Evolutionary conservation across 1,284 basidiomycete species (phyloP).

Genomic region (Boletellus deceptivus): DNA sequence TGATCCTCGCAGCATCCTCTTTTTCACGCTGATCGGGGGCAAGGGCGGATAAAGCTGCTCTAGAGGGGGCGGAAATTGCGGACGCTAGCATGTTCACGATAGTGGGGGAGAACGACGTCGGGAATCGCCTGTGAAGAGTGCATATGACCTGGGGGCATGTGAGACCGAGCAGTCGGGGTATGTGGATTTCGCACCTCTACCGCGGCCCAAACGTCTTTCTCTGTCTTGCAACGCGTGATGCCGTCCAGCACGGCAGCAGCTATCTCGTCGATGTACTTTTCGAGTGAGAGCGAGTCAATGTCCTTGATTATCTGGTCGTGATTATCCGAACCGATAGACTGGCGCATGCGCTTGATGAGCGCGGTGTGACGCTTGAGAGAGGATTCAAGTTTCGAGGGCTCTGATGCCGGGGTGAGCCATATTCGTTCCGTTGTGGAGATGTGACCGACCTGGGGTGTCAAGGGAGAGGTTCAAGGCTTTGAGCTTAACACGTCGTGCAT

Average conservation of each 20-base stretch:
- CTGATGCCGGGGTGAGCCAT: conserved; percentile 36
- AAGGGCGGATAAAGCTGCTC: conserved; percentile 56
- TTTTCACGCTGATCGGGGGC: conserved; percentile 86
- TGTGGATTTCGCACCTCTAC: conserved; percentile 67
- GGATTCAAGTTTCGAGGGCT: conserved; percentile 75
- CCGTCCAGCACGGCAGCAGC: conserved; percentile 87
- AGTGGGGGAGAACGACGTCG: conserved; percentile 72
- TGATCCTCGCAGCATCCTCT: conserved; percentile 81
- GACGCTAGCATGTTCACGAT: conserved; percentile 65
- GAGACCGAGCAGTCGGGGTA: background rate
- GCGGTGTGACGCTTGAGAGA: conserved; percentile 94
- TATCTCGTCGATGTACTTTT: conserved; percentile 97
- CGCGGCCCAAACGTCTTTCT: conserved; percentile 88
- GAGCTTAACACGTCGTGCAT: conserved; percentile 53
- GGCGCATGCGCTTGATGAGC: conserved; percentile 85
- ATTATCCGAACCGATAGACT: conserved; percentile 76
- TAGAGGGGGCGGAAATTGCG: conserved; percentile 65
- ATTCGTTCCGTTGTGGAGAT: conserved; percentile 10
- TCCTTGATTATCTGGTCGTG: conserved; percentile 89
- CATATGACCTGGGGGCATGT: conserved; percentile 70
- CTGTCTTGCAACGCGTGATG: conserved; percentile 78
- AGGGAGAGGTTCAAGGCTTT: conserved; percentile 52
- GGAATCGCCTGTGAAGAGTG: conserved; percentile 86
- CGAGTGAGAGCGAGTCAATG: conserved; percentile 82
- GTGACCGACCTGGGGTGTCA: conserved; percentile 44